Evolutionary conservation across 441 rosid genomes (phyloP).

Genomic region (Caryocar brasiliense): DNA sequence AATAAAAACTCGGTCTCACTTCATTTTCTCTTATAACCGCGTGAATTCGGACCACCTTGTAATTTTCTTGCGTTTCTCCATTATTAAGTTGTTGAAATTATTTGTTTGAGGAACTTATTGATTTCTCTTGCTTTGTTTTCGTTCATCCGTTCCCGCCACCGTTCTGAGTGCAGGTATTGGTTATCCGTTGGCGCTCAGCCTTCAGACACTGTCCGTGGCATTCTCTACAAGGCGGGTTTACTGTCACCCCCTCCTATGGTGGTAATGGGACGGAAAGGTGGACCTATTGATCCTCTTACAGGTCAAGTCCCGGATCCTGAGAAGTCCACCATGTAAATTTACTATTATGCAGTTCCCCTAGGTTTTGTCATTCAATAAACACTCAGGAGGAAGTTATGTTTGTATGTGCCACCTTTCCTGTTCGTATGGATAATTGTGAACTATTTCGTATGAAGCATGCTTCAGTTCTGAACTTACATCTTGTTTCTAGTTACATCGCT

Average conservation of each 20-base stretch:
- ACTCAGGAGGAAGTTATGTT: background rate
- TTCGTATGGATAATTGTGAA: too few relatives aligned
- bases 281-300: background rate
- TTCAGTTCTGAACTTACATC: too few relatives aligned
- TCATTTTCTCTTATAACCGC: too few relatives aligned
- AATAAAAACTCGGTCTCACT: too few relatives aligned
- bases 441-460: too few relatives aligned
- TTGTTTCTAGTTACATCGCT: too few relatives aligned
- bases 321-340: background rate
- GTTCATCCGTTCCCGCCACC: background rate
- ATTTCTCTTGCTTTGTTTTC: background rate
- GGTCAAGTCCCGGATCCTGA: background rate
- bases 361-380: too few relatives aligned
- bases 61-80: too few relatives aligned
- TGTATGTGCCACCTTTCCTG: too few relatives aligned
- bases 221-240: constrained; percentile 20
- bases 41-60: too few relatives aligned
- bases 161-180: constrained; percentile 19
- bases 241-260: constrained; percentile 20
- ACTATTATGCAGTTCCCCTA: too few relatives aligned
- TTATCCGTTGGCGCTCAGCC: constrained; percentile 28
- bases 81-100: constrained; percentile 7
- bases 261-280: constrained; percentile 12
- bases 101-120: background rate
- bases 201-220: constrained; percentile 16